A percentile compares a stretch with the other conserved stretches of the same genome.
Conservation (phyloP, 768 basidiomycete species). For the Roridomyces roridus region DNA sequence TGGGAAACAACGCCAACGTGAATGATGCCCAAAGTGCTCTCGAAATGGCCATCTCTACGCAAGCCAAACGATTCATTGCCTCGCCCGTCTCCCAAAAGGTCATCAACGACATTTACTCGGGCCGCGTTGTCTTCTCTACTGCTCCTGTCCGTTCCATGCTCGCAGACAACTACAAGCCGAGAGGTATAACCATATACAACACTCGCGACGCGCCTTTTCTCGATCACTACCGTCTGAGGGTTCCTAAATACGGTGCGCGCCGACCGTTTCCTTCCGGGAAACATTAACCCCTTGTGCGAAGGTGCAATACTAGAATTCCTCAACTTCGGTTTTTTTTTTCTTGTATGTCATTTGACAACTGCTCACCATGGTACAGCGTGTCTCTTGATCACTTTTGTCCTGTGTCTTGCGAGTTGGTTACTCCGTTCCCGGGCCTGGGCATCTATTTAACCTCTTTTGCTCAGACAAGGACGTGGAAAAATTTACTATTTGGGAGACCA, state of each 20-base stretch:
- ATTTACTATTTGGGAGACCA: constrained; percentile 66
- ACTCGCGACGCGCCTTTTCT: constrained; percentile 70
- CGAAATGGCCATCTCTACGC: constrained; percentile 92
- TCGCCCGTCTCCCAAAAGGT: constrained; percentile 86
- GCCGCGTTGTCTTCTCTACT: constrained; percentile 73
- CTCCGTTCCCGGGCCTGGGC: neutral
- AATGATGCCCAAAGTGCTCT: constrained; percentile 81
- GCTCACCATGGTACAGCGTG: constrained; percentile 34
- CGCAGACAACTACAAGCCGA: constrained; percentile 88
- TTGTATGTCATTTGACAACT: no score
- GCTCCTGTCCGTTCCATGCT: constrained; percentile 75
- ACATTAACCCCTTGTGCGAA: no score
- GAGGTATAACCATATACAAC: constrained; percentile 77
- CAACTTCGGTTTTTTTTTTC: constrained; percentile 52
- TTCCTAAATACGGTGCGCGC: constrained; percentile 50
- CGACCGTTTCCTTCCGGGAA: no score
- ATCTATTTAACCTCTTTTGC: neutral
- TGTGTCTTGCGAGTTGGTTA: constrained; percentile 75
- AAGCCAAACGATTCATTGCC: constrained; percentile 84
- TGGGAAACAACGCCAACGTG: constrained; percentile 66
- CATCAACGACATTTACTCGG: constrained; percentile 86
- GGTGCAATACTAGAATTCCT: constrained; percentile 74
- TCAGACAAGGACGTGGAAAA: constrained; percentile 61
- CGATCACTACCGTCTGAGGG: constrained; percentile 74
- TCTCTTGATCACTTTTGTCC: constrained; percentile 70